Evolutionary conservation across 345 rosid genomes (phyloP), one percentile per base, ranked within the genome.

Genomic region (Pseudoturritis turrita): DNA sequence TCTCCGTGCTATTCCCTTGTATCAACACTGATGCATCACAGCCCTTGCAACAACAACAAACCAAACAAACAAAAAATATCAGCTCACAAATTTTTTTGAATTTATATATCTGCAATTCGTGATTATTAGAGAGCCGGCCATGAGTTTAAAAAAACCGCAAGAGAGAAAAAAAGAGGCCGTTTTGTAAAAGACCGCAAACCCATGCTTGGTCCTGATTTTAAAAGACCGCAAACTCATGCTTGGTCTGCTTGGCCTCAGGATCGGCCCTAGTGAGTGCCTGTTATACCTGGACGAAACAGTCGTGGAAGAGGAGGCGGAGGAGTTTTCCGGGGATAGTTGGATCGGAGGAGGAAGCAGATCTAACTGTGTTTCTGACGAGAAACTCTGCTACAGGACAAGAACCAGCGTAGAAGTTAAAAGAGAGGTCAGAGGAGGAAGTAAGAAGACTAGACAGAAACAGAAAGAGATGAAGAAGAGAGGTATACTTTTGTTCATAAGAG

Each of bases 1-100:
- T 73, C 83, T 91, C 94, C 0, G 97, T 87, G 37, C 64, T 81
- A 26, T 89, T 91, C 74, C 97, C 94, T 84, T 81, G 82, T 62
- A 91, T 57, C 51, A 91, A 81, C 37, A 91, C 86, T 14, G 97
- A 87, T 50, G 90, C 94, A 84, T 91, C 97, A 70, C 97, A 69
- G 82, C 29, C 94, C 97, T 94, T 86, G 79, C 56, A 50, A n/a
- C 37, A 21, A 13, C 43, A 46, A 37, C 25, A 12, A 43, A 54
- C 13, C 19, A 4, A 26, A 44, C 8, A n/a, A n/a, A n/a, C n/a
- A n/a, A n/a, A n/a, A n/a, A n/a, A n/a, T n/a, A n/a, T n/a, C n/a
- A n/a, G n/a, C n/a, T n/a, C n/a, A n/a, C n/a, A n/a, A n/a, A n/a
- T n/a, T n/a, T n/a, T n/a, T n/a, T n/a, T n/a, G n/a, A n/a, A n/a